These are phyloP conservation scores for Triadica sebifera DNA, from an alignment of 345 rosid species.

Conservation along the genomic window DNA sequence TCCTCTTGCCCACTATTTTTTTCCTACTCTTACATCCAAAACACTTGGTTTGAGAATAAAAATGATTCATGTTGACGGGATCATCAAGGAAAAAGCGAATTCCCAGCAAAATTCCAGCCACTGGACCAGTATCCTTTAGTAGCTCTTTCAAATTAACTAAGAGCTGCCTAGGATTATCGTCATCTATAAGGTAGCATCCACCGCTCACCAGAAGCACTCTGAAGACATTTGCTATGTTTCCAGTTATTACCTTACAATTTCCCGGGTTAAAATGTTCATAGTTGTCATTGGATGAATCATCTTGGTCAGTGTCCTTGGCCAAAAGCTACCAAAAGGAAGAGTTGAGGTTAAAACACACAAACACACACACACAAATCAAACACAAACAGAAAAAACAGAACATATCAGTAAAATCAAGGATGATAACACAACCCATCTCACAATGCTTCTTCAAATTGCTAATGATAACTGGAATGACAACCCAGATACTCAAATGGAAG, in stretches of 20 bases:
- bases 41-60: not conserved
- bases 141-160: constrained; percentile 1
- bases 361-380: not conserved
- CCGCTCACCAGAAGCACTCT: not conserved
- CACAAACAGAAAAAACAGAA: not conserved
- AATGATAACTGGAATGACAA: not conserved
- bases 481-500: not conserved
- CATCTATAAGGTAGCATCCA: not conserved
- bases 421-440: not conserved
- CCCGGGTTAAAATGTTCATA: not conserved
- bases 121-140: constrained; percentile 11
- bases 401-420: no score
- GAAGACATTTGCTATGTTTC: not conserved
- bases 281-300: not conserved
- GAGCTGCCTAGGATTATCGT: not conserved
- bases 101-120: constrained; percentile 7
- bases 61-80: not conserved
- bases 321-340: constrained; percentile 1
- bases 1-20: not conserved
- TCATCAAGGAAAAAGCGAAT: constrained; percentile 14
- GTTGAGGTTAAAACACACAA: not conserved
- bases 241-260: not conserved
- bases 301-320: not conserved
- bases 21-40: not conserved
- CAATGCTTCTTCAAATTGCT: not conserved